Conservation (phyloP, 2,329 filamentous ascomycete species). For the Hymenoscyphus occultus region DNA sequence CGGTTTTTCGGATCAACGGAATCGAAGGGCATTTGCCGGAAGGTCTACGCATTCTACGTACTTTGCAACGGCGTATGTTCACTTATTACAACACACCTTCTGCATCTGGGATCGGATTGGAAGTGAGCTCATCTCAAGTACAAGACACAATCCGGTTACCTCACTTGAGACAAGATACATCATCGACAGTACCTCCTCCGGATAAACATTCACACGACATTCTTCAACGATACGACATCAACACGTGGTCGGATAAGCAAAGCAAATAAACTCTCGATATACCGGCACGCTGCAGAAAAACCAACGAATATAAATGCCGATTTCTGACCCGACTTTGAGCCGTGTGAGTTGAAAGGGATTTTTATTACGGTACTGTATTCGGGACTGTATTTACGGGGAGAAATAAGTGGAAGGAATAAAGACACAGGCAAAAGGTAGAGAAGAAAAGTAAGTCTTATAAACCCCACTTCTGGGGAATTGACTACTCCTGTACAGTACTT, state of each 20-base stretch:
- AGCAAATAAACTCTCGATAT: neutral
- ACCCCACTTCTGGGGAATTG: too few relatives aligned
- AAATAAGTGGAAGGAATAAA: too few relatives aligned
- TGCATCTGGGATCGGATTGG: neutral
- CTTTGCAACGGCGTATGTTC: neutral
- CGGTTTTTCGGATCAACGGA: neutral
- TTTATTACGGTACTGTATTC: neutral
- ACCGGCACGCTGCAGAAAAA: neutral
- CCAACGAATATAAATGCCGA: neutral
- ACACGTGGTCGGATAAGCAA: neutral
- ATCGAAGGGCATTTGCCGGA: neutral
- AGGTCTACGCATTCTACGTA: neutral
- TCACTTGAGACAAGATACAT: neutral
- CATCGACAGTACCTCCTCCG: neutral
- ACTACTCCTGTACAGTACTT: too few relatives aligned
- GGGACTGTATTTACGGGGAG: too few relatives aligned
- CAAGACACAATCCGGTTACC: neutral
- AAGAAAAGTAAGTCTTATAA: too few relatives aligned
- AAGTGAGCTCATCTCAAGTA: neutral
- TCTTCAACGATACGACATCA: neutral
- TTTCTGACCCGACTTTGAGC: neutral
- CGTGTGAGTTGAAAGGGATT: neutral
- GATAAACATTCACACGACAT: neutral
- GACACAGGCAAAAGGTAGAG: too few relatives aligned
- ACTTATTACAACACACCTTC: neutral